Evolutionary conservation across 805 yeast species (phyloP).

Genomic region (Phaffomyces thermotolerans): DNA sequence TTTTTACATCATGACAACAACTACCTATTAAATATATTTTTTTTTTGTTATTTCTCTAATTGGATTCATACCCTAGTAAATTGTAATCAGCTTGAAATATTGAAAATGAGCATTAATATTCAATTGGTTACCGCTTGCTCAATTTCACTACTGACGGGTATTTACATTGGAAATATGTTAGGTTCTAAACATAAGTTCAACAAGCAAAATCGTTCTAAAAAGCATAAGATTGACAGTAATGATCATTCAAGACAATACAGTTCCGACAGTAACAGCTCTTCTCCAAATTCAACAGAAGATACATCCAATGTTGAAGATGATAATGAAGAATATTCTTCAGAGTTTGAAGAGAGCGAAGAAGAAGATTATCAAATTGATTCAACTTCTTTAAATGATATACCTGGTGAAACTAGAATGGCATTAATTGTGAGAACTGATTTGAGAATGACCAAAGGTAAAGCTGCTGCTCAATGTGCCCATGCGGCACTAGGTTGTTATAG

Average conservation of each 20-base stretch:
- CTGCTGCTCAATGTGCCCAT: constrained; percentile 96
- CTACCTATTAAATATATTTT: background rate
- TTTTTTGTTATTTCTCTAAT: background rate
- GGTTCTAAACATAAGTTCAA: background rate
- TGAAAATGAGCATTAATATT: constrained; percentile 16
- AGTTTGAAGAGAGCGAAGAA: constrained; percentile 40
- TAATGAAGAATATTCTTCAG: constrained; percentile 26
- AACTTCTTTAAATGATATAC: constrained; percentile 50
- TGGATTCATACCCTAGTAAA: background rate
- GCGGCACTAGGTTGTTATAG: constrained; percentile 92
- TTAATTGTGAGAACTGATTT: constrained; percentile 82
- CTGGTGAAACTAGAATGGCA: constrained; percentile 83
- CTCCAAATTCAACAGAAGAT: constrained; percentile 11
- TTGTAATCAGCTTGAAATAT: too few species aligned
- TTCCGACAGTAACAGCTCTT: constrained; percentile 4
- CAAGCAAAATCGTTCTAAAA: constrained; percentile 3
- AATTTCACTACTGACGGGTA: constrained; percentile 32
- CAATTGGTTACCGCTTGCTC: constrained; percentile 30
- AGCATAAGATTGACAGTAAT: background rate
- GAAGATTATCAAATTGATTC: constrained; percentile 56
- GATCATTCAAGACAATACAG: background rate
- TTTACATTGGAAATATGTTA: constrained; percentile 23
- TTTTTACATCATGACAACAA: background rate
- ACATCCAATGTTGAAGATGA: constrained; percentile 11
- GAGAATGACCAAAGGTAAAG: constrained; percentile 90